Percentiles rank a stretch among this genome's conserved stretches.
These are phyloP conservation scores for Arthrobotrys pseudoclavata DNA, from an alignment of 2,329 filamentous ascomycete species.

Conservation along the genomic window DNA sequence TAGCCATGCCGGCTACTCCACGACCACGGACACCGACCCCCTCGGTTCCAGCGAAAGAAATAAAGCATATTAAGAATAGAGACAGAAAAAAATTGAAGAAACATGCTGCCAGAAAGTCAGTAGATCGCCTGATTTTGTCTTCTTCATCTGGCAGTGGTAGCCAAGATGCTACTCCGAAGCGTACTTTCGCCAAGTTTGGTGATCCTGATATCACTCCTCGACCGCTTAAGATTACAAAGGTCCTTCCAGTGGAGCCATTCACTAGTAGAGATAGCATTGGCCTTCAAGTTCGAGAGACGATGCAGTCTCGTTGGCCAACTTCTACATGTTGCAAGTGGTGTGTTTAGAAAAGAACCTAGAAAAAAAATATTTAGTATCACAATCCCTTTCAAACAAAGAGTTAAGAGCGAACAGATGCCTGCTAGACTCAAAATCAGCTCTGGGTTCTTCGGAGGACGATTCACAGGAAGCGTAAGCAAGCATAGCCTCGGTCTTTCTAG, in stretches of 20 bases:
- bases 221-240: conserved; percentile 28
- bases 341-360: conserved; percentile 41
- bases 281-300: conserved; percentile 16
- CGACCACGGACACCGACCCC: neutral
- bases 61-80: conserved; percentile 22
- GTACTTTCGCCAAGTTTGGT: conserved; percentile 4
- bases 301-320: conserved; percentile 53
- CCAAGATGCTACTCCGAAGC: neutral
- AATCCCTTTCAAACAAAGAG: conserved; percentile 37
- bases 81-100: conserved; percentile 45
- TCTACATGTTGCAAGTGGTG: conserved; percentile 40
- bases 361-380: conserved; percentile 44
- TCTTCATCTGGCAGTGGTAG: conserved; percentile 11
- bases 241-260: neutral
- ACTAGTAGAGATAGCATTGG: conserved; percentile 21
- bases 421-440: conserved; percentile 26
- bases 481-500: conserved; percentile 21
- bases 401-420: conserved; percentile 49
- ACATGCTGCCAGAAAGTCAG: neutral
- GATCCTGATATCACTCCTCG: conserved; percentile 34
- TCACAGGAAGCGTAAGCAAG: conserved; percentile 33
- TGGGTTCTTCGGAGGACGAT: conserved; percentile 50
- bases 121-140: conserved; percentile 11
- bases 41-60: conserved; percentile 18
- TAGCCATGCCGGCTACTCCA: conserved; percentile 28